Evolutionary conservation across 2,329 filamentous ascomycete species (phyloP).

Genomic region (Botrytis paeoniae): DNA sequence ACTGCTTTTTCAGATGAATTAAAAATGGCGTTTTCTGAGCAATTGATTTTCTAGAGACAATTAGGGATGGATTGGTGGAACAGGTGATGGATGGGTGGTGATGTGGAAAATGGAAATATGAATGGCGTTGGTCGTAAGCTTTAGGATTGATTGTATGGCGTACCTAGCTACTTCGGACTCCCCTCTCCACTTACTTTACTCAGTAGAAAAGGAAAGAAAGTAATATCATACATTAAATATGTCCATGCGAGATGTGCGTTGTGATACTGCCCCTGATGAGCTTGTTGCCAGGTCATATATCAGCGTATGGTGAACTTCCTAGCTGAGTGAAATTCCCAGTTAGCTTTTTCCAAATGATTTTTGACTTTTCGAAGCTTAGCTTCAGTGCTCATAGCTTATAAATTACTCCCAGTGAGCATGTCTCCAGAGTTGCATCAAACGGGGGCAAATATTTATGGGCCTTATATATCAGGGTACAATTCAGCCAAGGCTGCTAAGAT

Average conservation of each 20-base stretch:
- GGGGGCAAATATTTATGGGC: not conserved
- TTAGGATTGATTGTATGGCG: slow-evolving; percentile 9
- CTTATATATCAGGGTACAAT: not conserved
- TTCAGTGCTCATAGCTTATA: not conserved
- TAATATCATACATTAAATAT: not conserved
- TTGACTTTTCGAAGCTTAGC: not conserved
- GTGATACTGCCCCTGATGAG: not conserved
- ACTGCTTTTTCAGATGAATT: not conserved
- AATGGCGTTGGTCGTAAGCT: slow-evolving; percentile 14
- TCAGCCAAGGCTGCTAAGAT: slow-evolving; percentile 15
- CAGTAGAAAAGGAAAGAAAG: not conserved
- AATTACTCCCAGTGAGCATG: not conserved
- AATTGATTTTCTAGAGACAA: not conserved
- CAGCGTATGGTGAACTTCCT: not conserved
- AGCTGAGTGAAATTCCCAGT: not conserved
- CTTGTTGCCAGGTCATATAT: not conserved
- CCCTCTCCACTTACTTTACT: slow-evolving; percentile 12
- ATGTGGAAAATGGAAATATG: slow-evolving; percentile 10
- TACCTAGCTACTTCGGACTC: slow-evolving; percentile 11
- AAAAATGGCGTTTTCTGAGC: slow-evolving; percentile 13
- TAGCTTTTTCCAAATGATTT: no score
- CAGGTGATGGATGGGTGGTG: not conserved
- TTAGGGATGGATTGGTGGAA: slow-evolving; percentile 3
- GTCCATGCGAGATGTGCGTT: not conserved
- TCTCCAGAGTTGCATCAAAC: not conserved